Conservation (phyloP, 192 early-diverging fungal species). For the Coemansia sp. region DNA sequence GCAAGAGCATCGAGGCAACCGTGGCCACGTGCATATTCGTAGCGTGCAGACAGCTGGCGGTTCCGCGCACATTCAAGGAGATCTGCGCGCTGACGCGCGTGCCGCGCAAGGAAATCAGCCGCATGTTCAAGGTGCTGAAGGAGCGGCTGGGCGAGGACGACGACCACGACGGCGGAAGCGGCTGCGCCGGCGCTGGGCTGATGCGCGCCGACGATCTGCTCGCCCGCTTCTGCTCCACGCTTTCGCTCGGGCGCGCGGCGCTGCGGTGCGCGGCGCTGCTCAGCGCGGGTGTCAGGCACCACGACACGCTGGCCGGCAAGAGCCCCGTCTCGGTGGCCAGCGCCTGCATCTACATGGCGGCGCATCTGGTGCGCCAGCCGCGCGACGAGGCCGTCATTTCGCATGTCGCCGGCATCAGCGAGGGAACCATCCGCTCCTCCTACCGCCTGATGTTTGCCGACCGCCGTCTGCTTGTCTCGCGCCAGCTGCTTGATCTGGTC, state of each 20-base stretch:
- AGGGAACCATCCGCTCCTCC: conserved; percentile 89
- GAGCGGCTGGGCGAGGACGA: conserved; percentile 60
- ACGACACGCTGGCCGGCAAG: conserved; percentile 87
- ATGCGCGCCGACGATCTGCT: conserved; percentile 76
- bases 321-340: conserved; percentile 91
- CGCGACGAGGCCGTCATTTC: conserved; percentile 79
- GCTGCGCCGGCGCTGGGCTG: conserved; percentile 3
- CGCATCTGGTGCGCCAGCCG: conserved; percentile 67
- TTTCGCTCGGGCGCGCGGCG: conserved; percentile 68
- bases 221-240: conserved; percentile 78
- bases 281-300: conserved; percentile 69
- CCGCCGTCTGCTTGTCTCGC: conserved; percentile 54
- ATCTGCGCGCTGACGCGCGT: conserved; percentile 88
- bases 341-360: conserved; percentile 87
- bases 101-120: conserved; percentile 91
- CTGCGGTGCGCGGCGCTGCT: conserved; percentile 73
- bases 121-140: conserved; percentile 62
- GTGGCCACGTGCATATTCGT: conserved; percentile 93
- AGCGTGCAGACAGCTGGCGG: conserved; percentile 82
- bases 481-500: conserved; percentile 17
- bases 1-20: conserved; percentile 80
- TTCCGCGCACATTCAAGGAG: conserved; percentile 91
- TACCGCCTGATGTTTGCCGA: conserved; percentile 71
- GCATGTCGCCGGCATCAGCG: conserved; percentile 85
- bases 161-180: no score